Conservation (phyloP, 192 early-diverging fungal genomes). For the Anaeromyces robustus region DNA sequence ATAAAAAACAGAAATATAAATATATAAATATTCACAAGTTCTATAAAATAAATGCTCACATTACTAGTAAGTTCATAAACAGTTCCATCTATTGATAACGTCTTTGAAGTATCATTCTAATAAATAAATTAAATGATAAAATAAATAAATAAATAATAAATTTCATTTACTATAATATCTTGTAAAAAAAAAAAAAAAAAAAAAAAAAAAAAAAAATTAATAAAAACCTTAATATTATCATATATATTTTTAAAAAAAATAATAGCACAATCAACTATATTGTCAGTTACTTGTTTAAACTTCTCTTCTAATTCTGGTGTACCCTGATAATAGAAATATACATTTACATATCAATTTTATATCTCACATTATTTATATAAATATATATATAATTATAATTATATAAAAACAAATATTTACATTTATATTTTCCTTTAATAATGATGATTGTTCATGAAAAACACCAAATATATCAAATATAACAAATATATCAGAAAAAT, state of each 20-base stretch:
- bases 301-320: not conserved
- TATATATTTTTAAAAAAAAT: slow-evolving; percentile 48
- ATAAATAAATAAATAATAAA: not conserved
- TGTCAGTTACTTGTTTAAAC: not conserved
- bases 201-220: slow-evolving; percentile 3
- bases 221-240: slow-evolving; percentile 47
- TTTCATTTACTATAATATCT: too few relatives aligned
- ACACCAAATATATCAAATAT: slow-evolving; percentile 50
- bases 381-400: slow-evolving; percentile 1
- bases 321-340: not conserved
- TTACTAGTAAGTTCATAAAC: slow-evolving; percentile 68
- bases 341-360: not conserved
- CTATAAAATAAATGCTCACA: slow-evolving; percentile 18
- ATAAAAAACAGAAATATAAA: too few relatives aligned
- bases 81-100: slow-evolving; percentile 59
- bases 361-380: not conserved
- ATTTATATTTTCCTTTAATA: slow-evolving; percentile 19
- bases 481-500: slow-evolving; percentile 41
- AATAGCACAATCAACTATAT: not conserved
- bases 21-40: too few relatives aligned
- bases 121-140: not conserved
- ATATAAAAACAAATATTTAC: slow-evolving; percentile 18
- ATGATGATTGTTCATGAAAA: slow-evolving; percentile 5
- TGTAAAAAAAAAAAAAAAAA: not conserved
- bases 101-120: slow-evolving; percentile 19